Evolutionary conservation across 768 basidiomycete species (phyloP).

Genomic region (Leccinum subgranulosum): DNA sequence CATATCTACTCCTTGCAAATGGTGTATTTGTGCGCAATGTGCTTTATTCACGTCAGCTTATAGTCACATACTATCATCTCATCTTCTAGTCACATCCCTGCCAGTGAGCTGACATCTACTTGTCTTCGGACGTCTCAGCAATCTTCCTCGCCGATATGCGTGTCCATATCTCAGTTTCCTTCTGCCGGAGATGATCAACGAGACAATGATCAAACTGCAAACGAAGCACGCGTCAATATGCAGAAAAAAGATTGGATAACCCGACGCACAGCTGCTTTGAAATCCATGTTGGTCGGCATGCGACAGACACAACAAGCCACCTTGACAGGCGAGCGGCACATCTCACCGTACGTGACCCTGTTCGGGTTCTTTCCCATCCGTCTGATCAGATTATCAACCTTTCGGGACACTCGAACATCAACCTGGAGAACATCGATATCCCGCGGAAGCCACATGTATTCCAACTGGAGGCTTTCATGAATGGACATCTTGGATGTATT

Average conservation of each 20-base stretch:
- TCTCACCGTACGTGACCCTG: neutral
- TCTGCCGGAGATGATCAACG: neutral
- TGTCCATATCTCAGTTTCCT: slow-evolving; percentile 2
- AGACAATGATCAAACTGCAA: slow-evolving; percentile 10
- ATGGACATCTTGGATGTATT: neutral
- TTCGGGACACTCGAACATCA: slow-evolving; percentile 3
- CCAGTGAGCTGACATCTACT: neutral
- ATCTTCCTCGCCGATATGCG: neutral
- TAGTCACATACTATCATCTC: too few species aligned
- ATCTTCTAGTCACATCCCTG: too few species aligned
- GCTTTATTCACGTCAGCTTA: too few species aligned
- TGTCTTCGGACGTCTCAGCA: neutral
- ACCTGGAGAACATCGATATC: slow-evolving; percentile 1
- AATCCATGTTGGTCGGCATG: slow-evolving; percentile 1
- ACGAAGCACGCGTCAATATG: neutral
- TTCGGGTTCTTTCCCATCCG: slow-evolving; percentile 6
- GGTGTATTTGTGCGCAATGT: too few species aligned
- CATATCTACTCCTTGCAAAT: too few species aligned
- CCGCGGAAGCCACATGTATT: neutral
- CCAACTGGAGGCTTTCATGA: neutral
- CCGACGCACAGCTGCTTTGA: slow-evolving; percentile 4
- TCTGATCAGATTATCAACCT: slow-evolving; percentile 9
- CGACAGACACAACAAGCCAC: slow-evolving; percentile 3
- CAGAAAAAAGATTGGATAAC: neutral
- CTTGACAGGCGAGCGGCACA: slow-evolving; percentile 5